A percentile compares a stretch with the other conserved stretches of the same genome.
Conservation (phyloP, 257 asterid genomes). For the Forsythia viridissima region DNA sequence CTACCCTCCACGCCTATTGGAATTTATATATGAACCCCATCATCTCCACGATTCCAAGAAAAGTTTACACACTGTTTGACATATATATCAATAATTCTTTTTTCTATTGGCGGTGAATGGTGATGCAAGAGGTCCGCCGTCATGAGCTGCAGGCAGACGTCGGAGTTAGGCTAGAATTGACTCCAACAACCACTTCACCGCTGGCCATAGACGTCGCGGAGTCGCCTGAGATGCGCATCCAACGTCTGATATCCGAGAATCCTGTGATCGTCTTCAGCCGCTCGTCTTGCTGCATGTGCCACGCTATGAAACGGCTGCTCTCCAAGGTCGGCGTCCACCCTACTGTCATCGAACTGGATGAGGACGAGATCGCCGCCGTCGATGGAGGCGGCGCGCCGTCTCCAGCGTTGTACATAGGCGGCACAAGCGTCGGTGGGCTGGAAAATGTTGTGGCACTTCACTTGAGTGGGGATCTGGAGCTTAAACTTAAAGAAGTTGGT, state of each 20-base stretch:
- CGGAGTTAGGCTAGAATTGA: slow-evolving; percentile 66
- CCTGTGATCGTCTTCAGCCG: slow-evolving; percentile 88
- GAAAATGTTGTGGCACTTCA: slow-evolving; percentile 83
- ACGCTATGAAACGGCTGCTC: slow-evolving; percentile 80
- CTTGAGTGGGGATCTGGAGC: slow-evolving; percentile 80
- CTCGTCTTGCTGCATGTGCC: slow-evolving; percentile 92
- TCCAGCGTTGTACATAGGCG: slow-evolving; percentile 73
- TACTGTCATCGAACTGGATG: slow-evolving; percentile 80
- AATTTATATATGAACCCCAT: slow-evolving; percentile 4
- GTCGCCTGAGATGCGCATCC: slow-evolving; percentile 76
- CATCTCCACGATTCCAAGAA: neutral
- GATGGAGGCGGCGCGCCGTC: slow-evolving; percentile 42
- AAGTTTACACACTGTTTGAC: neutral
- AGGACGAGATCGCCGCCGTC: slow-evolving; percentile 74
- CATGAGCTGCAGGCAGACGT: slow-evolving; percentile 41
- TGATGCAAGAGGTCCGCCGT: slow-evolving; percentile 60
- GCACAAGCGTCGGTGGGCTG: slow-evolving; percentile 81
- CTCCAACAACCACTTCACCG: slow-evolving; percentile 55
- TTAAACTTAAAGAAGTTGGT: slow-evolving; percentile 84
- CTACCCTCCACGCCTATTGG: neutral
- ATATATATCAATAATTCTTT: neutral
- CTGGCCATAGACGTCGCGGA: slow-evolving; percentile 71
- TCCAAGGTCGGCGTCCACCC: slow-evolving; percentile 80
- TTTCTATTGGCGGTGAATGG: slow-evolving; percentile 23
- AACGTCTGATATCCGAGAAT: slow-evolving; percentile 76